Conservation (phyloP, 2,329 filamentous ascomycete genomes). For the Diaporthe aspalathi region DNA sequence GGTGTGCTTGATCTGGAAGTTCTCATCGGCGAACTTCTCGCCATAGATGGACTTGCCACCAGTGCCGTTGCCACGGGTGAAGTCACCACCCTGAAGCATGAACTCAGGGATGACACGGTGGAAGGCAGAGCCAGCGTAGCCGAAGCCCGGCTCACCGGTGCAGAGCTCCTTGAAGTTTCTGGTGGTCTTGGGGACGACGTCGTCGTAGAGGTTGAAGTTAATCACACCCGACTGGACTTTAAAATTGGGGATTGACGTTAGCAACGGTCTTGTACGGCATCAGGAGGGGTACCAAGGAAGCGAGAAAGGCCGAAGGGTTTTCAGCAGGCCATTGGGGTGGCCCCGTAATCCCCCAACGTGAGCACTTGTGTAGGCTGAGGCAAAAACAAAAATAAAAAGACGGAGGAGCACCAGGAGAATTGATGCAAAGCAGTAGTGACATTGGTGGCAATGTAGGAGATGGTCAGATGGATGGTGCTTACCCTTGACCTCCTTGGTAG, state of each 20-base stretch:
- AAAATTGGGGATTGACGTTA: slow-evolving; percentile 35
- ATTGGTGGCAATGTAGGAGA: background rate
- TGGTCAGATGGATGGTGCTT: slow-evolving; percentile 50
- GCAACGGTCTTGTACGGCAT: background rate
- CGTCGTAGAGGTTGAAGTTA: slow-evolving; percentile 89
- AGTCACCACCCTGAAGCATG: slow-evolving; percentile 97
- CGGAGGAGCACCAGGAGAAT: too few relatives aligned
- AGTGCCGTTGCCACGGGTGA: slow-evolving; percentile 90
- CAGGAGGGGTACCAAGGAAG: slow-evolving; percentile 22
- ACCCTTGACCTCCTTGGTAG: slow-evolving; percentile 70
- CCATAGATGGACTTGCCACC: slow-evolving; percentile 96
- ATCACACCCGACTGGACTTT: slow-evolving; percentile 81
- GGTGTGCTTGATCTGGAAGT: slow-evolving; percentile 82
- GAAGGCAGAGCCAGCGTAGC: slow-evolving; percentile 86
- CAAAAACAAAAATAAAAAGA: background rate
- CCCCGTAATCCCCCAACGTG: background rate
- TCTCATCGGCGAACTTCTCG: slow-evolving; percentile 94
- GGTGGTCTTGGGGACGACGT: slow-evolving; percentile 87
- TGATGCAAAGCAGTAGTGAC: background rate
- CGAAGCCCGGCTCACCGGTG: slow-evolving; percentile 83
- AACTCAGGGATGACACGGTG: slow-evolving; percentile 93
- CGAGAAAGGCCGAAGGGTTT: slow-evolving; percentile 24
- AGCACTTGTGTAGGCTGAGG: slow-evolving; percentile 2
- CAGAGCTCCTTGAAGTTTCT: slow-evolving; percentile 88
- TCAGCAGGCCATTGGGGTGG: background rate